Evolutionary conservation across 257 asterid genomes (phyloP).

Genomic region (Przewalskia tangutica): DNA sequence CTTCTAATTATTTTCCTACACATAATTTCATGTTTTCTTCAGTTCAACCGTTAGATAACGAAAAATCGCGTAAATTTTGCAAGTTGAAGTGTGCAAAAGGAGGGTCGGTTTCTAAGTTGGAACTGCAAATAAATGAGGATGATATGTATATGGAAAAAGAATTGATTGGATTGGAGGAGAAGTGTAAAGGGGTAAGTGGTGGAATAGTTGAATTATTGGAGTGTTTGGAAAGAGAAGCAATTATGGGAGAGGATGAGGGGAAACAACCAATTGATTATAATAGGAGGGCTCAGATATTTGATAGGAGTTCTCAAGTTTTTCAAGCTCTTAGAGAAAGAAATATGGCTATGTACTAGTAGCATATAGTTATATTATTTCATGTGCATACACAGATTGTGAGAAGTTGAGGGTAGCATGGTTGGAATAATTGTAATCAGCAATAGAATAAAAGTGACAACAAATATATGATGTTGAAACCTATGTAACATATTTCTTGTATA

Average conservation of each 20-base stretch:
- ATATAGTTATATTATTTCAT: not conserved
- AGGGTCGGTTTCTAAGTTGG: conserved; percentile 7
- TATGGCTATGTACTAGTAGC: not conserved
- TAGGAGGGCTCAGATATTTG: conserved; percentile 64
- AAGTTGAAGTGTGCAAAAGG: conserved; percentile 24
- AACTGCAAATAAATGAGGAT: conserved; percentile 10
- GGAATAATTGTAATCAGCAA: too few species aligned
- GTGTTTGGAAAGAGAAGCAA: conserved; percentile 79
- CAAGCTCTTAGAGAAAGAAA: conserved; percentile 48
- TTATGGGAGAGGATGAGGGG: conserved; percentile 81
- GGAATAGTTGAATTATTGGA: conserved; percentile 58
- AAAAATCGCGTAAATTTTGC: too few species aligned
- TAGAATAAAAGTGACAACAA: not conserved
- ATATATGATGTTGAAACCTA: not conserved
- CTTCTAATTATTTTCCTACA: not conserved
- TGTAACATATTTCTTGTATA: too few species aligned
- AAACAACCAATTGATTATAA: conserved; percentile 62
- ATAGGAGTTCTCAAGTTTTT: conserved; percentile 54
- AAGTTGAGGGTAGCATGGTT: not conserved
- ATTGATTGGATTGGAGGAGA: conserved; percentile 21
- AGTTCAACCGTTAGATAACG: not conserved
- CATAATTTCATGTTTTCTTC: not conserved
- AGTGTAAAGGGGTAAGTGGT: conserved; percentile 25
- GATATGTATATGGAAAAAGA: conserved; percentile 25
- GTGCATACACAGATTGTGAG: not conserved